phyloP scores from a whole-genome alignment of 2,329 filamentous ascomycete species.

The Rhynchosporium agropyri region DNA sequence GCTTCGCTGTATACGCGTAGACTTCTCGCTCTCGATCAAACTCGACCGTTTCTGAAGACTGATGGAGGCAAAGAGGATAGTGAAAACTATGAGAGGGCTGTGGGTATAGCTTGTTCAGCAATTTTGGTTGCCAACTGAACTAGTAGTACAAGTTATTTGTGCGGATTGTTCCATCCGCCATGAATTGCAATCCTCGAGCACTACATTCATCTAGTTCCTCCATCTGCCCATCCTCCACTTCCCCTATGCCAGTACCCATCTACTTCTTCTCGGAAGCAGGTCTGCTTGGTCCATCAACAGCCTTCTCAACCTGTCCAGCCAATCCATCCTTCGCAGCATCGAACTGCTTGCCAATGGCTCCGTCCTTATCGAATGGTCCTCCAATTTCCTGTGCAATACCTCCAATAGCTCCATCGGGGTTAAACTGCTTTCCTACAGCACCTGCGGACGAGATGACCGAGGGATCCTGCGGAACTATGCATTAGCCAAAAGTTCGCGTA shows the following conservation, averaged over 20 bases:
- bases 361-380: constrained; percentile 7
- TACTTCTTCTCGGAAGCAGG: constrained; percentile 8
- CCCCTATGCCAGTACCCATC: neutral
- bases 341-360: constrained; percentile 1
- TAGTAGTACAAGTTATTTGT: no score
- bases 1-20: no score
- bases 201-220: no score
- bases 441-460: neutral
- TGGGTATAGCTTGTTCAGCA: no score
- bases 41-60: no score
- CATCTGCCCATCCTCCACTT: no score
- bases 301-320: constrained; percentile 8
- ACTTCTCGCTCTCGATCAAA: no score
- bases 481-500: neutral
- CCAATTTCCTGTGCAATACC: neutral
- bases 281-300: constrained; percentile 7
- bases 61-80: no score
- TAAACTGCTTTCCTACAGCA: constrained; percentile 4
- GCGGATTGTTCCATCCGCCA: no score
- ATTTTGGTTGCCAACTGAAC: no score
- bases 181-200: no score
- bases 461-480: neutral
- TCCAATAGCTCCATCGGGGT: constrained; percentile 6
- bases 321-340: constrained; percentile 4
- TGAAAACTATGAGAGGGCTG: no score